Conservation (phyloP, 116 monocot species). For the Iris pallida region DNA sequence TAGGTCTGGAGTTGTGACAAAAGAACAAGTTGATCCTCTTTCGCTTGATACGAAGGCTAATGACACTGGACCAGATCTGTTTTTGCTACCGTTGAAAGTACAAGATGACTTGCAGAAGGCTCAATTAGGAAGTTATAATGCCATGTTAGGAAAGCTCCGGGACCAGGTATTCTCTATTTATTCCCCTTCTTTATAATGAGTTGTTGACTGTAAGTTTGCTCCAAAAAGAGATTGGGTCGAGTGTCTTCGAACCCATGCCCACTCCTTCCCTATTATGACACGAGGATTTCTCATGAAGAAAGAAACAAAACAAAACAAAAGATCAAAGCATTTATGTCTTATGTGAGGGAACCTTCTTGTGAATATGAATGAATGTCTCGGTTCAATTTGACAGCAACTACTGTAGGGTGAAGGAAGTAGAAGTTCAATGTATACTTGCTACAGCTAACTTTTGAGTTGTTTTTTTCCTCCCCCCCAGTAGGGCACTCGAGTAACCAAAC, state of each 20-base stretch:
- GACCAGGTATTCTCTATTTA: slow-evolving; percentile 45
- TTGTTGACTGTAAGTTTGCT: neutral
- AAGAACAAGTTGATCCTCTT: slow-evolving; percentile 19
- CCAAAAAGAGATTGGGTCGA: neutral
- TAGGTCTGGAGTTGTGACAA: slow-evolving; percentile 6
- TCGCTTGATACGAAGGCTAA: slow-evolving; percentile 8
- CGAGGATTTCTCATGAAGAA: too few relatives aligned
- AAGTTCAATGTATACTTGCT: too few relatives aligned
- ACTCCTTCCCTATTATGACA: too few relatives aligned
- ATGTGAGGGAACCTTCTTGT: too few relatives aligned
- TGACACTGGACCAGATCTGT: slow-evolving; percentile 33
- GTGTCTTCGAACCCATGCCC: too few relatives aligned
- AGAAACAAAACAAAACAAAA: too few relatives aligned
- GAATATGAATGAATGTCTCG: too few relatives aligned
- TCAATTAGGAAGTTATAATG: slow-evolving; percentile 49
- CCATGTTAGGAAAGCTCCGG: slow-evolving; percentile 49
- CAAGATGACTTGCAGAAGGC: slow-evolving; percentile 30
- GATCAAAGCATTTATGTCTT: too few relatives aligned
- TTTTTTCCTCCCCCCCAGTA: neutral
- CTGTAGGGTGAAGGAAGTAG: too few relatives aligned
- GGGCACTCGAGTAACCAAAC: neutral
- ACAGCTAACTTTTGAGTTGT: too few relatives aligned
- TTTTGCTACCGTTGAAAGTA: slow-evolving; percentile 49
- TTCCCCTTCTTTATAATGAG: neutral
- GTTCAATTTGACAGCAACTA: too few relatives aligned